A percentile compares a stretch with the other conserved stretches of the same genome.
phyloP scores from a whole-genome alignment of 2,329 filamentous ascomycete genomes.

The Diplodia mutila region DNA sequence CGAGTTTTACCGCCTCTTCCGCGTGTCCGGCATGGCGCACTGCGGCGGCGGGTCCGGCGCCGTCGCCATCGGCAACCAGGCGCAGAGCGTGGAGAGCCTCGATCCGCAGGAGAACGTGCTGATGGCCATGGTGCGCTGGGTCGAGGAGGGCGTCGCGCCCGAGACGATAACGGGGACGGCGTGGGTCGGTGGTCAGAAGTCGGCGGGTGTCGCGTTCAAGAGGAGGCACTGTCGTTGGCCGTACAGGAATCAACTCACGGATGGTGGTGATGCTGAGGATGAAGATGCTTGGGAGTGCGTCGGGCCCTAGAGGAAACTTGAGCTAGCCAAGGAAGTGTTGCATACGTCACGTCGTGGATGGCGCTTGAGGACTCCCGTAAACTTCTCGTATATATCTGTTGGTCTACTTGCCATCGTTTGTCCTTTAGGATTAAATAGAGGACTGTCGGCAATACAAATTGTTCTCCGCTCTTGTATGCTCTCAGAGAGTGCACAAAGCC shows the following conservation, averaged over 20 bases:
- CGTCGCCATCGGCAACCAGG: conserved; percentile 37
- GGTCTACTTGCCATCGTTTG: no score
- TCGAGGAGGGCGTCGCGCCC: conserved; percentile 48
- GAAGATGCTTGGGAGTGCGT: conserved; percentile 41
- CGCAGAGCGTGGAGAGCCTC: conserved; percentile 30
- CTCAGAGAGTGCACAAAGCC: no score
- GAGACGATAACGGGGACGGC: conserved; percentile 42
- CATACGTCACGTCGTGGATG: no score
- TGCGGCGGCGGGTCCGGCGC: conserved; percentile 56
- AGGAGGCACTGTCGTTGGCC: conserved; percentile 42
- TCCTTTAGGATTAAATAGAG: no score
- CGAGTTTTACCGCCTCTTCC: conserved; percentile 56
- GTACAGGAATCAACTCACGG: conserved; percentile 38
- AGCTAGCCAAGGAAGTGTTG: no score
- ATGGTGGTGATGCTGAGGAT: conserved; percentile 37
- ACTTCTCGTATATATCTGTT: no score
- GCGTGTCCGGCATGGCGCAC: conserved; percentile 57
- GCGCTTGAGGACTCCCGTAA: no score
- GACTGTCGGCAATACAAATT: no score
- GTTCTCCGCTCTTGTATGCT: no score
- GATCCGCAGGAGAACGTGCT: conserved; percentile 51
- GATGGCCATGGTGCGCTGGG: conserved; percentile 53
- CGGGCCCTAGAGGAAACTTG: no score
- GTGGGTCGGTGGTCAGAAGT: conserved; percentile 30
- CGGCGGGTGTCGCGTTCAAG: conserved; percentile 27